These are phyloP conservation scores for Cymodocea nodosa DNA, from an alignment of 116 monocot genomes.

Conservation along the genomic window DNA sequence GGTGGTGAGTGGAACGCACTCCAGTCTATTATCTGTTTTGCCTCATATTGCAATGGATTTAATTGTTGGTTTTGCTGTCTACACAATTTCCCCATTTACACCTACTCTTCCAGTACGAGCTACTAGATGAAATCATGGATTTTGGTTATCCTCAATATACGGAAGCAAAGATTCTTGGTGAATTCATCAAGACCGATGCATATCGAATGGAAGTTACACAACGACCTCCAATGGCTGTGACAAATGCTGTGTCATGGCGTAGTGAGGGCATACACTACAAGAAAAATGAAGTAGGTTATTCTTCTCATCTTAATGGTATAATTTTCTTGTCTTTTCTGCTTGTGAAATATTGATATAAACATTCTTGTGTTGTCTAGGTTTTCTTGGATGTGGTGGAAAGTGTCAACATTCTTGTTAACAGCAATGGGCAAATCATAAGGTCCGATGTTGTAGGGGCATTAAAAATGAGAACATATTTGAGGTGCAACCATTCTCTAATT, in stretches of 20 bases:
- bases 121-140: slow-evolving; percentile 98
- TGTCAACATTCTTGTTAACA: slow-evolving; percentile 99
- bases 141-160: slow-evolving; percentile 98
- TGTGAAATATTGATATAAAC: background rate
- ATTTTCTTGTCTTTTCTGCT: background rate
- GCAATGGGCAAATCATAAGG: slow-evolving; percentile 95
- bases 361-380: slow-evolving; percentile 35
- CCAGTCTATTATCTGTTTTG: background rate
- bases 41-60: background rate
- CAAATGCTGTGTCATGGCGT: slow-evolving; percentile 98
- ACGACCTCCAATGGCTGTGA: slow-evolving; percentile 98
- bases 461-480: slow-evolving; percentile 99
- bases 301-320: slow-evolving; percentile 4
- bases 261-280: slow-evolving; percentile 97
- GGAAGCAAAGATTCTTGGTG: slow-evolving; percentile 96
- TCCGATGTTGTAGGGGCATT: slow-evolving; percentile 98
- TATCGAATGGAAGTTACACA: slow-evolving; percentile 95
- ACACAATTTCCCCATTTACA: slow-evolving; percentile 1
- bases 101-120: slow-evolving; percentile 56
- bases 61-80: background rate
- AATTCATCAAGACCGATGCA: slow-evolving; percentile 98
- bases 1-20: slow-evolving; percentile 44
- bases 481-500: slow-evolving; percentile 20
- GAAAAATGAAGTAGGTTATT: slow-evolving; percentile 86
- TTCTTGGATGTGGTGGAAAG: slow-evolving; percentile 99